Evolutionary conservation across 495 filamentous ascomycete species (phyloP).

Genomic region (Penicillium goetzii): DNA sequence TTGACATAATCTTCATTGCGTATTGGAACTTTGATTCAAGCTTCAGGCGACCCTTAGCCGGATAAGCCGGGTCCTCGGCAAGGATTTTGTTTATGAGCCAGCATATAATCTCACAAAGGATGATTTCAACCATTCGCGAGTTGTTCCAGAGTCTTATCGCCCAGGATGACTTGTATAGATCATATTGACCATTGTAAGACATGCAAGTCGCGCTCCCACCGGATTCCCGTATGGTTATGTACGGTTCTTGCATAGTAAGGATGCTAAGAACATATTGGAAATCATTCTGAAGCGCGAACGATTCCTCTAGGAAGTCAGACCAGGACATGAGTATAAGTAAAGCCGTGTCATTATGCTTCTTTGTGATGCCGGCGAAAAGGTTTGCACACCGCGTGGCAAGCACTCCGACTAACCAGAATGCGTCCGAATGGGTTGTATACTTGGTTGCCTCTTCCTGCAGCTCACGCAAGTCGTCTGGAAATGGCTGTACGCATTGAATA

Average conservation of each 20-base stretch:
- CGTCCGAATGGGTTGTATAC: conserved; percentile 19
- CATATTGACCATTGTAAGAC: conserved; percentile 26
- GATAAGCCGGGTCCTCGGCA: conserved; percentile 9
- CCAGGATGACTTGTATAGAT: conserved; percentile 27
- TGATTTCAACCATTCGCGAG: conserved; percentile 28
- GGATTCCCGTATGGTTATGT: conserved; percentile 17
- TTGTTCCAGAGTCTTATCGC: conserved; percentile 40
- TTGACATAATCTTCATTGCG: conserved; percentile 28
- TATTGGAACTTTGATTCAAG: conserved; percentile 24
- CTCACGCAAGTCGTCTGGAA: conserved; percentile 31
- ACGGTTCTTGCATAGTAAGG: conserved; percentile 34
- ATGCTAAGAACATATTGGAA: conserved; percentile 18
- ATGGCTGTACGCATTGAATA: conserved; percentile 24
- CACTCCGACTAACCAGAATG: conserved; percentile 31
- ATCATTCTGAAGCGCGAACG: conserved; percentile 20
- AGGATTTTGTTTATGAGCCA: conserved; percentile 28
- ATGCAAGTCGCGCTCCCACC: conserved; percentile 13
- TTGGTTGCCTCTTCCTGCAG: conserved; percentile 36
- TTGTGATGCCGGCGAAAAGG: conserved; percentile 18
- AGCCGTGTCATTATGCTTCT: conserved; percentile 10
- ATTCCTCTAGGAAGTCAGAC: conserved; percentile 25
- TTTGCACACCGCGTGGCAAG: conserved; percentile 27
- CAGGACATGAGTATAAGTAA: conserved; percentile 11
- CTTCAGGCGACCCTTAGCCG: conserved; percentile 20
- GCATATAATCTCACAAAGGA: conserved; percentile 27